These are phyloP conservation scores for Beauveria varroae DNA, from an alignment of 2,329 filamentous ascomycete genomes.

Conservation along the genomic window DNA sequence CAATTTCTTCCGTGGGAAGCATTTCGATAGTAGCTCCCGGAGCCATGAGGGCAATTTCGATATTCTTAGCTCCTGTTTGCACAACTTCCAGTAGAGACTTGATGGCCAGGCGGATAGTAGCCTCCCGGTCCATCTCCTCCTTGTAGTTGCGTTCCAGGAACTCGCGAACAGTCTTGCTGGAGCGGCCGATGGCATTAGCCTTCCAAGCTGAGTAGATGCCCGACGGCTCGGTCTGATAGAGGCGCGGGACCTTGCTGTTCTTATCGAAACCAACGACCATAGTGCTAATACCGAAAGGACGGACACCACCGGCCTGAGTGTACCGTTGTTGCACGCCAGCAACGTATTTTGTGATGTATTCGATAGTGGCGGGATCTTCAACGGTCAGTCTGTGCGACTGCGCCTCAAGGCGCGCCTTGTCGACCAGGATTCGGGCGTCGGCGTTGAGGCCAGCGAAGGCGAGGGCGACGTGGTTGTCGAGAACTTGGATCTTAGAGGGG, in stretches of 20 bases:
- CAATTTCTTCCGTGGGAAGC: slow-evolving; percentile 91
- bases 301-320: slow-evolving; percentile 95
- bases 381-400: slow-evolving; percentile 96
- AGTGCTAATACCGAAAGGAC: slow-evolving; percentile 98
- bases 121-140: slow-evolving; percentile 92
- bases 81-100: slow-evolving; percentile 98
- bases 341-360: slow-evolving; percentile 99
- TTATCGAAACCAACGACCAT: slow-evolving; percentile 98
- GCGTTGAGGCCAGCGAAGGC: slow-evolving; percentile 97
- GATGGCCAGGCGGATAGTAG: slow-evolving; percentile 93
- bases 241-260: slow-evolving; percentile 75
- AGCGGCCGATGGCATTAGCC: slow-evolving; percentile 96
- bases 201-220: slow-evolving; percentile 99
- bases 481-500: slow-evolving; percentile 93
- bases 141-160: slow-evolving; percentile 99
- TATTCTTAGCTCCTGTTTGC: slow-evolving; percentile 98
- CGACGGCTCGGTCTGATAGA: slow-evolving; percentile 98
- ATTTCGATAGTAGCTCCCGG: slow-evolving; percentile 88
- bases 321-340: slow-evolving; percentile 97
- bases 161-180: slow-evolving; percentile 97
- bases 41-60: slow-evolving; percentile 97
- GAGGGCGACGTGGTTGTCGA: slow-evolving; percentile 93
- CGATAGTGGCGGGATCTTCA: slow-evolving; percentile 93
- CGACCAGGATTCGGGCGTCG: slow-evolving; percentile 93
- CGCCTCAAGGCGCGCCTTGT: slow-evolving; percentile 95